These are phyloP conservation scores for Chaetomium globosum DNA, from an alignment of 2,329 filamentous ascomycete genomes.

Conservation along the genomic window DNA sequence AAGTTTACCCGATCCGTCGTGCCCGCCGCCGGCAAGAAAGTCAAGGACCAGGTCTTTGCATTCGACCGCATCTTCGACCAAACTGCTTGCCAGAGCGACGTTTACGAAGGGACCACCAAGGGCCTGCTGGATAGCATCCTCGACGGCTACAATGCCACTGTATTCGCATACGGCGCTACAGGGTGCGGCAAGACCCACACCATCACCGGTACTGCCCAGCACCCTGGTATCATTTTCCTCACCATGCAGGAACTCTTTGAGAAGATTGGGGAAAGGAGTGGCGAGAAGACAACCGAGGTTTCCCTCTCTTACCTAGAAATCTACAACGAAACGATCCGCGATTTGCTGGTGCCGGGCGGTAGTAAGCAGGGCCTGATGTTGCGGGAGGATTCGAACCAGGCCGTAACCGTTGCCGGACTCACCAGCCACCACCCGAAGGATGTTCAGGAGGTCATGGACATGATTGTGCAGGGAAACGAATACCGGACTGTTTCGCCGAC, in stretches of 20 bases:
- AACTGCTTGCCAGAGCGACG: slow-evolving; percentile 85
- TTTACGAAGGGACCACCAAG: slow-evolving; percentile 92
- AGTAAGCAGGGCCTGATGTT: slow-evolving; percentile 86
- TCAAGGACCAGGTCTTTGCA: slow-evolving; percentile 96
- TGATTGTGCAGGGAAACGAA: slow-evolving; percentile 94
- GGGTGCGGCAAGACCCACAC: slow-evolving; percentile 99
- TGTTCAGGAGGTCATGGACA: slow-evolving; percentile 98
- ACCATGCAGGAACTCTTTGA: slow-evolving; percentile 99
- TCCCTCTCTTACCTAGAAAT: slow-evolving; percentile 96
- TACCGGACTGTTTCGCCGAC: slow-evolving; percentile 95
- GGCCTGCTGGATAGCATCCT: slow-evolving; percentile 90
- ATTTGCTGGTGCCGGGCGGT: slow-evolving; percentile 82
- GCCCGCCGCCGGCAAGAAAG: slow-evolving; percentile 75
- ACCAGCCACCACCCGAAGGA: slow-evolving; percentile 89
- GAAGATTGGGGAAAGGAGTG: slow-evolving; percentile 81
- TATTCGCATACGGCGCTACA: slow-evolving; percentile 97
- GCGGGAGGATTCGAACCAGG: slow-evolving; percentile 90
- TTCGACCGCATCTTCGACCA: slow-evolving; percentile 98
- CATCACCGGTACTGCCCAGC: slow-evolving; percentile 86
- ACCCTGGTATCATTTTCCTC: slow-evolving; percentile 96
- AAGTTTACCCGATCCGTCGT: slow-evolving; percentile 82
- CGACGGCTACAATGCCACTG: slow-evolving; percentile 97
- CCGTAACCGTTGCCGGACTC: slow-evolving; percentile 86
- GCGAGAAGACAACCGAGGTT: slow-evolving; percentile 86
- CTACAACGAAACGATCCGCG: slow-evolving; percentile 98